Conservation (phyloP, 768 basidiomycete species). For the Tubosaeta brunneosetosa region DNA sequence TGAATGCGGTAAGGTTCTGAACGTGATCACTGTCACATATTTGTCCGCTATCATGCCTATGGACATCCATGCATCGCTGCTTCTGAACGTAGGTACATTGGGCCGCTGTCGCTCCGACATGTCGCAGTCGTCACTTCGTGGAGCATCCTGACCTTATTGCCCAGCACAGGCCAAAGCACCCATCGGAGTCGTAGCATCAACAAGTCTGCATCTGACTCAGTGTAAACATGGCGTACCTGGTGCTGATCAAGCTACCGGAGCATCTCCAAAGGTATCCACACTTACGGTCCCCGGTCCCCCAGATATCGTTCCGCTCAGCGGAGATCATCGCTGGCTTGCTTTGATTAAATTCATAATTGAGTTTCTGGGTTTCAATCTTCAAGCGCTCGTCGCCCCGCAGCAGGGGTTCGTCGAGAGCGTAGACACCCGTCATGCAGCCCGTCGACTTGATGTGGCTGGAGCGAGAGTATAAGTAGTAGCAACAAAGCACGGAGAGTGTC, state of each 20-base stretch:
- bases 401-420: background rate
- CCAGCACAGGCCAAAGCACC: background rate
- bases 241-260: background rate
- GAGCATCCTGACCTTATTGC: no score
- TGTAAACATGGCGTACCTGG: background rate
- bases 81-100: no score
- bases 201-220: no score
- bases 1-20: background rate
- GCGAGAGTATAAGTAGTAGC: background rate
- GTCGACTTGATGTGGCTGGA: background rate
- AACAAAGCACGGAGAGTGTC: background rate
- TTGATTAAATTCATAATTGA: slow-evolving; percentile 2
- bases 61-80: no score
- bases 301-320: slow-evolving; percentile 14
- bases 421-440: background rate
- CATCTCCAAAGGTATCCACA: background rate
- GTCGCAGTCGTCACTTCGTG: no score
- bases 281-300: background rate
- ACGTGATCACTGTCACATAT: no score
- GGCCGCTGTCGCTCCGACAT: no score
- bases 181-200: background rate
- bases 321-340: slow-evolving; percentile 3
- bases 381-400: background rate
- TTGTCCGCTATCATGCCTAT: no score
- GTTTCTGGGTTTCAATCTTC: slow-evolving; percentile 5